Evolutionary conservation across 208 protist species (phyloP).

Genomic region (Trichomonas vaginalis): DNA sequence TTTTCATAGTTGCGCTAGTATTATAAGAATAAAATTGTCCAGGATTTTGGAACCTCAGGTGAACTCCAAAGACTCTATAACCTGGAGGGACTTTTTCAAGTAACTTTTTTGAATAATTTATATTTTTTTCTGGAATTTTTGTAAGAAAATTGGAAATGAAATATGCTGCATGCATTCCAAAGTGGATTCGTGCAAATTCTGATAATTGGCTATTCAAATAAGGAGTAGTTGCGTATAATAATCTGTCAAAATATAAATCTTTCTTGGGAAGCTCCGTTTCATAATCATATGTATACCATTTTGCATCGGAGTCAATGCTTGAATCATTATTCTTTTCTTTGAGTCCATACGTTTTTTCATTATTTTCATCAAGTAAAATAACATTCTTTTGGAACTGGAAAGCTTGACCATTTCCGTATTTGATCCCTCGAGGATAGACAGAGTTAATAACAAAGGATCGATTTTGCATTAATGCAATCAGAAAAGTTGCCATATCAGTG

Average conservation of each 20-base stretch:
- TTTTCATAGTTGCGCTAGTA: not conserved
- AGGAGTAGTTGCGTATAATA: too few species aligned
- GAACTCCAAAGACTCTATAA: not conserved
- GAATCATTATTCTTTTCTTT: not conserved
- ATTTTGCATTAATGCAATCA: not conserved
- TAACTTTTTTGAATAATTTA: not conserved
- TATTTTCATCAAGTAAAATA: not conserved
- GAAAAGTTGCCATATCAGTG: not conserved
- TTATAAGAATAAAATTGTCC: not conserved
- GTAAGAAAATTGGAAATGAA: not conserved
- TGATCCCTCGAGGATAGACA: not conserved
- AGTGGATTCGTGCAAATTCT: not conserved
- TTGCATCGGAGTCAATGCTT: too few species aligned
- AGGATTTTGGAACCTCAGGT: not conserved
- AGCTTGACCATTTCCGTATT: not conserved
- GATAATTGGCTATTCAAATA: not conserved
- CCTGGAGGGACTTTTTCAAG: not conserved
- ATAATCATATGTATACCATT: too few species aligned
- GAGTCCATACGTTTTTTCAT: not conserved
- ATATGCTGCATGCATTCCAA: not conserved
- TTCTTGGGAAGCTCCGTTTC: too few species aligned
- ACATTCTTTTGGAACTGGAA: not conserved
- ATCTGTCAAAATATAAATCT: too few species aligned
- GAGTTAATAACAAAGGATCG: not conserved
- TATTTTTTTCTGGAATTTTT: not conserved